These are phyloP conservation scores for Grosmannia penicillata DNA, from an alignment of 2,329 filamentous ascomycete genomes.

Conservation along the genomic window DNA sequence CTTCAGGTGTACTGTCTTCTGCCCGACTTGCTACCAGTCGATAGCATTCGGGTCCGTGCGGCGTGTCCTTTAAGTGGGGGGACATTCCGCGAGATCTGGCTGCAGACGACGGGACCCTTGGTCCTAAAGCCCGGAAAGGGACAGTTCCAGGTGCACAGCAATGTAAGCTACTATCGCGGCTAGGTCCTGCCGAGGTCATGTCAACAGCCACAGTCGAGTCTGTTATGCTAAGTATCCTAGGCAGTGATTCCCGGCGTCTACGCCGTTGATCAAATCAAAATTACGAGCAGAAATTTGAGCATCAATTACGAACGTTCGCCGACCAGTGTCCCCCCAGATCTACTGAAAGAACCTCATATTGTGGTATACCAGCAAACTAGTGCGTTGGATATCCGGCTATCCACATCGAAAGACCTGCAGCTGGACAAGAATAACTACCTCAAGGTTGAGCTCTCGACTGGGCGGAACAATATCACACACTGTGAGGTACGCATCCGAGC, in stretches of 20 bases:
- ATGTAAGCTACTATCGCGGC: no score
- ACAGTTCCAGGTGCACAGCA: conserved; percentile 27
- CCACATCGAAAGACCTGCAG: conserved; percentile 55
- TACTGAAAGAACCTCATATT: conserved; percentile 46
- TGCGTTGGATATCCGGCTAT: conserved; percentile 54
- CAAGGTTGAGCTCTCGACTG: conserved; percentile 57
- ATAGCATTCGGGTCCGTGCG: conserved; percentile 50
- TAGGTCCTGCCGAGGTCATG: no score
- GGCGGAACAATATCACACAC: conserved; percentile 53
- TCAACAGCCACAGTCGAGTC: no score
- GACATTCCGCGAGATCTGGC: conserved; percentile 37
- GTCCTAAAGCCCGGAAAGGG: conserved; percentile 40
- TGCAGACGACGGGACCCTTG: conserved; percentile 18
- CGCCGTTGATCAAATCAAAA: conserved; percentile 54
- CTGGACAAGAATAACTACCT: conserved; percentile 67
- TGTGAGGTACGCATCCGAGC: conserved; percentile 49
- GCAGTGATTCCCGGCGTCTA: conserved; percentile 58
- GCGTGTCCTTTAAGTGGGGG: conserved; percentile 38
- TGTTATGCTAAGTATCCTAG: conserved; percentile 19
- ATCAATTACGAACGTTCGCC: conserved; percentile 44
- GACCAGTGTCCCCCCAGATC: conserved; percentile 17
- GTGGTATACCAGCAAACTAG: conserved; percentile 58
- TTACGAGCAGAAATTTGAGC: conserved; percentile 48
- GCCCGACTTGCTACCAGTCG: conserved; percentile 51
- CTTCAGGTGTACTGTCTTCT: conserved; percentile 59